Conservation (phyloP, 768 basidiomycete genomes). For the Lactarius hatsudake region DNA sequence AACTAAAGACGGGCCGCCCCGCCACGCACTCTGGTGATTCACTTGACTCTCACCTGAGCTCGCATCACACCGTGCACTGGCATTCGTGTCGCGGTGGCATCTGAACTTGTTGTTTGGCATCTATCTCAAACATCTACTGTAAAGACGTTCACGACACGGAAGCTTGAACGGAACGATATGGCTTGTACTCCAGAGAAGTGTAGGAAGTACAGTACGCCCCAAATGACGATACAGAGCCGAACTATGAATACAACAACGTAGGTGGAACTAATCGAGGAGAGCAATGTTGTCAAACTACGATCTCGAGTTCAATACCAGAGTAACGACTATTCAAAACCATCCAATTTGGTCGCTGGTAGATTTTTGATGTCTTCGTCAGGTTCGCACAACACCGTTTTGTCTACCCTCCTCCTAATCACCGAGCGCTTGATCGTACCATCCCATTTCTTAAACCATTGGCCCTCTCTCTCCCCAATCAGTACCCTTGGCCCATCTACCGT, state of each 20-base stretch:
- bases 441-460: slow-evolving; percentile 78
- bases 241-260: neutral
- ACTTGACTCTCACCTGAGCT: slow-evolving; percentile 26
- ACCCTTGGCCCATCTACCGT: slow-evolving; percentile 35
- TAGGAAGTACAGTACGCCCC: slow-evolving; percentile 48
- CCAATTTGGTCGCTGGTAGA: slow-evolving; percentile 3
- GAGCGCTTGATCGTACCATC: slow-evolving; percentile 62
- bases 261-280: slow-evolving; percentile 10
- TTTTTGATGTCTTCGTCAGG: slow-evolving; percentile 23
- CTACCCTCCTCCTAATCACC: slow-evolving; percentile 38
- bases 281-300: slow-evolving; percentile 17
- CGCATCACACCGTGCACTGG: slow-evolving; percentile 9
- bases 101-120: neutral
- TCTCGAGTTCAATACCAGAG: too few relatives aligned
- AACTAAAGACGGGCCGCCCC: slow-evolving; percentile 50
- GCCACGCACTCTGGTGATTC: neutral
- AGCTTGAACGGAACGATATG: neutral
- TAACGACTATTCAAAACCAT: slow-evolving; percentile 1
- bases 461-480: slow-evolving; percentile 62
- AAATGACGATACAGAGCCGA: slow-evolving; percentile 18
- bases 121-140: neutral
- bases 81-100: slow-evolving; percentile 40
- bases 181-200: slow-evolving; percentile 36
- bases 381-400: slow-evolving; percentile 21
- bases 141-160: too few relatives aligned